Evolutionary conservation across 2,329 filamentous ascomycete species (phyloP), one percentile per base, ranked within the genome.

Genomic region (Diaporthe ampelina): DNA sequence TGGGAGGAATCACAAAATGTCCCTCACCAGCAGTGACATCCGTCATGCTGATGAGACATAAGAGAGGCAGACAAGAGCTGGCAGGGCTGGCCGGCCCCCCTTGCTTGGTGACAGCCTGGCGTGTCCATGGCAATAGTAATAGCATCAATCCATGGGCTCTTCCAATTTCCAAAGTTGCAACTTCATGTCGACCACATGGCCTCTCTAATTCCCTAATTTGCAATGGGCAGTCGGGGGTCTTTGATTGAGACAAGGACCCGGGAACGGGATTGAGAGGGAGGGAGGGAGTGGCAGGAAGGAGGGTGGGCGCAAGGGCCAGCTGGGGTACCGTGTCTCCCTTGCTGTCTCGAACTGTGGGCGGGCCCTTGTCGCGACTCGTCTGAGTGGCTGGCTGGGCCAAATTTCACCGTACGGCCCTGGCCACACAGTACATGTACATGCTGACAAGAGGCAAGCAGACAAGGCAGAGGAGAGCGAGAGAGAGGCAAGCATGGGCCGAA

Each of bases 271-370:
- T 68, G 32, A 52, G 21, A 68, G 58, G 37, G 57, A 59, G 57
- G 45, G 45, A n/a, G 58, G 26, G 24, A 63, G 40, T 63, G 40
- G 24, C 59, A 32, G 40, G 24, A 63, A 59, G 32, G 35, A n/a
- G 7, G 26, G 40, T 32, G 58, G 40, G 40, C 4, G 58, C 59
- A 40, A 48, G 37, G 35, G 40, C 40, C 26, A 35, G 29, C 61
- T 65, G 63, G 63, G 63, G 63, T 68, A 68, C 63, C 63, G 63
- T 68, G 63, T 68, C 63, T 68, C 63, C 63, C 63, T 68, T 54
- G 45, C 11, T 68, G 63, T 54, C 63, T 68, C 63, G 63, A 68
- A 68, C 63, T 68, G 63, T 68, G 63, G 63, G 48, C n/a, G 9
- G 48, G 63, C 63, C 63, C 63, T 68, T 68, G 63, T 68, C 63